A percentile compares a stretch with the other conserved stretches of the same genome.
phyloP scores from a whole-genome alignment of 495 filamentous ascomycete species.

The Parachaetomium inaequale region DNA sequence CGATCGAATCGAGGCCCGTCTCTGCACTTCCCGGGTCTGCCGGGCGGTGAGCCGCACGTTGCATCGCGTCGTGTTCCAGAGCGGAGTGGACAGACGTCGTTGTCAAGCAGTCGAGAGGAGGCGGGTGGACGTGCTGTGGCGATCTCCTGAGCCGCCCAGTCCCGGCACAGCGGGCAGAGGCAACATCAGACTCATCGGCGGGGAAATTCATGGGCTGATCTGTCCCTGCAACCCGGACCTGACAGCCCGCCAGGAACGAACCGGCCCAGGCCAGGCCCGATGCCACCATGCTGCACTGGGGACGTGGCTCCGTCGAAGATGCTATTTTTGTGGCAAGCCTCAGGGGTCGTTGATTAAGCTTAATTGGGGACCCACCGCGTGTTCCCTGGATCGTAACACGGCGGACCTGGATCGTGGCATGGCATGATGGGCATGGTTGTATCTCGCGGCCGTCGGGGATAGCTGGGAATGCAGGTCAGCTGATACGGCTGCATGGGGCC shows the following conservation, averaged over 20 bases:
- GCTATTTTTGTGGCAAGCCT: constrained; percentile 38
- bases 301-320: constrained; percentile 18
- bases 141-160: constrained; percentile 8
- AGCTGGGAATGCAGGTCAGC: constrained; percentile 22
- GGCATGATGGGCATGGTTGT: no score
- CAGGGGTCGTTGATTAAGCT: constrained; percentile 41
- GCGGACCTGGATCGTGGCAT: constrained; percentile 22
- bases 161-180: constrained; percentile 18
- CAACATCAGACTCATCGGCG: background rate
- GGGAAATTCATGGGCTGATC: constrained; percentile 14
- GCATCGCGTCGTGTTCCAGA: constrained; percentile 19
- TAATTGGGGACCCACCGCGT: constrained; percentile 30
- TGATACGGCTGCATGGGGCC: constrained; percentile 15
- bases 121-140: background rate
- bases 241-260: constrained; percentile 1
- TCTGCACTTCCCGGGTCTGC: constrained; percentile 20
- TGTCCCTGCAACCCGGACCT: constrained; percentile 4
- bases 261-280: constrained; percentile 4
- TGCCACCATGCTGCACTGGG: constrained; percentile 1
- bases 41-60: constrained; percentile 13
- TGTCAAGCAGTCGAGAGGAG: background rate
- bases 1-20: constrained; percentile 26
- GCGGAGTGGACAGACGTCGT: background rate
- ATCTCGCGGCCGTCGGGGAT: constrained; percentile 19
- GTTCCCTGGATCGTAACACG: constrained; percentile 18